Evolutionary conservation across 305 asterid species (phyloP).

Genomic region (Caryopteris hybrid): DNA sequence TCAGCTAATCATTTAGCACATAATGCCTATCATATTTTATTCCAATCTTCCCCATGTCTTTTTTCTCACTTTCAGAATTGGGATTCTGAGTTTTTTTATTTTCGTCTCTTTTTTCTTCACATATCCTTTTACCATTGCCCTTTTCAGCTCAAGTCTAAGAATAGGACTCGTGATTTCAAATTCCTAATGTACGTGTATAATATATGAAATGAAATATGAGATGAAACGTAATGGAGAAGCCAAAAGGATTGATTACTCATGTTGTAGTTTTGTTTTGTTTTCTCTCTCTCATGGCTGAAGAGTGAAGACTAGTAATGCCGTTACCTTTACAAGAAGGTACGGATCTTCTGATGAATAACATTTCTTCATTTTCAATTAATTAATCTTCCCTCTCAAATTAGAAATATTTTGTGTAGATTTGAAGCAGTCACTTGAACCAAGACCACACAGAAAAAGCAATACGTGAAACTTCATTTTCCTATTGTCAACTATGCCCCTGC

Average conservation of each 20-base stretch:
- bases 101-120: too few species aligned
- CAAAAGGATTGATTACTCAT: too few species aligned
- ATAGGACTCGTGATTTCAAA: too few species aligned
- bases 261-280: too few species aligned
- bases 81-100: too few species aligned
- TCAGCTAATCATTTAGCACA: not conserved
- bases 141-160: too few species aligned
- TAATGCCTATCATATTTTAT: slow-evolving; percentile 24
- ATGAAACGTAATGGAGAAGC: too few species aligned
- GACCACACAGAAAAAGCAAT: slow-evolving; percentile 3
- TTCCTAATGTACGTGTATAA: too few species aligned
- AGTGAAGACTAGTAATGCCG: too few species aligned
- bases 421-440: slow-evolving; percentile 17
- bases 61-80: not conserved
- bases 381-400: not conserved
- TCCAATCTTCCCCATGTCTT: slow-evolving; percentile 28
- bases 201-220: too few species aligned
- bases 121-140: too few species aligned
- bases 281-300: too few species aligned
- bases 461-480: slow-evolving; percentile 18
- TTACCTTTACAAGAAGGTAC: slow-evolving; percentile 1
- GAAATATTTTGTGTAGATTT: not conserved
- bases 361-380: slow-evolving; percentile 12
- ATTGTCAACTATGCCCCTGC: slow-evolving; percentile 8
- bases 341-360: slow-evolving; percentile 9